Conservation (phyloP, 148 eudicot species). For the Chenopodium formosanum region DNA sequence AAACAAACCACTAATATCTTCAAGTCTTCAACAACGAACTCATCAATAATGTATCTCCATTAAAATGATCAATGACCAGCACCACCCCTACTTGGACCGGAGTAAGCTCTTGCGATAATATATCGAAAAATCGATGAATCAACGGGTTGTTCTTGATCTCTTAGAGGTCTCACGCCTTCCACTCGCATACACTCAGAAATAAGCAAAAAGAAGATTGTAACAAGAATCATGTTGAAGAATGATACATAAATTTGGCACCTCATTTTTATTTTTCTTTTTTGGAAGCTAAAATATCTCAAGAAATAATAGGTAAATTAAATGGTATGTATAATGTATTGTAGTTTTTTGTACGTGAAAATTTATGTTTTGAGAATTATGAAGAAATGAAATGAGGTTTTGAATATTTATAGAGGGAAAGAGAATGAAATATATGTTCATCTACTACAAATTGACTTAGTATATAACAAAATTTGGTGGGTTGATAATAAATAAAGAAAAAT, state of each 20-base stretch:
- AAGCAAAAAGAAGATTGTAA: slow-evolving; percentile 11
- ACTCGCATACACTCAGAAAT: slow-evolving; percentile 21
- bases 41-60: too few species aligned
- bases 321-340: too few species aligned
- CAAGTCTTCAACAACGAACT: too few species aligned
- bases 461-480: slow-evolving; percentile 2
- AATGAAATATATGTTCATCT: neutral
- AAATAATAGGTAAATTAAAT: too few species aligned
- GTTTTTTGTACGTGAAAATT: too few species aligned
- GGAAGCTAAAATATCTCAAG: too few species aligned
- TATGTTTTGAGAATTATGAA: neutral
- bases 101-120: slow-evolving; percentile 17
- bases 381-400: neutral
- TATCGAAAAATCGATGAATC: neutral
- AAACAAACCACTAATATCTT: neutral
- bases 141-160: slow-evolving; percentile 10
- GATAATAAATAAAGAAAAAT: neutral
- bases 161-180: slow-evolving; percentile 25
- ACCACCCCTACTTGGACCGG: slow-evolving; percentile 31
- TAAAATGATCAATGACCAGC: slow-evolving; percentile 29
- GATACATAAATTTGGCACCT: neutral
- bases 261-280: slow-evolving; percentile 8
- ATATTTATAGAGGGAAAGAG: slow-evolving; percentile 2
- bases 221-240: slow-evolving; percentile 21
- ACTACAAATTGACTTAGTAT: slow-evolving; percentile 18